A percentile compares a stretch with the other conserved stretches of the same genome.
phyloP scores from a whole-genome alignment of 805 yeast genomes.

The Saturnispora gosingensis region DNA sequence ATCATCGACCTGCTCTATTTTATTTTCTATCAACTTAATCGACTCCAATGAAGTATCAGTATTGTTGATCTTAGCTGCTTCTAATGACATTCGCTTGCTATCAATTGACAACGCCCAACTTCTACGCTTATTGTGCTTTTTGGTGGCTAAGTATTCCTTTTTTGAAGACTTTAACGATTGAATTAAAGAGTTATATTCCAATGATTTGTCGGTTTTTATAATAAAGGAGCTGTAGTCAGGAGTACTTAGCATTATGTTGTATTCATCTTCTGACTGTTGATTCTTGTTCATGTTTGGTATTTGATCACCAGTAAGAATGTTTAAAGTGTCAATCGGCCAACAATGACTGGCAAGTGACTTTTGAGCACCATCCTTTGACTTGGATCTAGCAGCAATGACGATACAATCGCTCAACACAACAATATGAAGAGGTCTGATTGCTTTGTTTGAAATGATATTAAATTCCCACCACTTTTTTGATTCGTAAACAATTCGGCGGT shows the following conservation, averaged over 20 bases:
- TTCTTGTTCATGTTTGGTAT: slow-evolving; percentile 45
- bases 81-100: slow-evolving; percentile 1
- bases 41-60: slow-evolving; percentile 10
- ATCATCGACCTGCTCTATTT: slow-evolving; percentile 31
- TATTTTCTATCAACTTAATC: slow-evolving; percentile 14
- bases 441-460: slow-evolving; percentile 77
- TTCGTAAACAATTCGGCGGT: slow-evolving; percentile 71
- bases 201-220: slow-evolving; percentile 1
- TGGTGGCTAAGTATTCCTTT: background rate
- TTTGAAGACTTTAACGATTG: background rate
- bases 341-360: slow-evolving; percentile 59
- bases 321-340: slow-evolving; percentile 42
- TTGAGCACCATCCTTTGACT: slow-evolving; percentile 16
- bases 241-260: background rate
- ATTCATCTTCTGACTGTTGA: slow-evolving; percentile 26
- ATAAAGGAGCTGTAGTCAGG: slow-evolving; percentile 1
- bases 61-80: slow-evolving; percentile 38
- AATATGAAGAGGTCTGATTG: slow-evolving; percentile 64
- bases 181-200: background rate
- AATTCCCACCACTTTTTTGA: slow-evolving; percentile 82
- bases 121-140: slow-evolving; percentile 2
- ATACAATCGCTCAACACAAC: slow-evolving; percentile 71
- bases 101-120: slow-evolving; percentile 1
- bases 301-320: slow-evolving; percentile 24
- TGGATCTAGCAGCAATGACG: slow-evolving; percentile 50